Evolutionary conservation across 345 rosid genomes (phyloP).

Genomic region (Psidium friedrichsthalianum): DNA sequence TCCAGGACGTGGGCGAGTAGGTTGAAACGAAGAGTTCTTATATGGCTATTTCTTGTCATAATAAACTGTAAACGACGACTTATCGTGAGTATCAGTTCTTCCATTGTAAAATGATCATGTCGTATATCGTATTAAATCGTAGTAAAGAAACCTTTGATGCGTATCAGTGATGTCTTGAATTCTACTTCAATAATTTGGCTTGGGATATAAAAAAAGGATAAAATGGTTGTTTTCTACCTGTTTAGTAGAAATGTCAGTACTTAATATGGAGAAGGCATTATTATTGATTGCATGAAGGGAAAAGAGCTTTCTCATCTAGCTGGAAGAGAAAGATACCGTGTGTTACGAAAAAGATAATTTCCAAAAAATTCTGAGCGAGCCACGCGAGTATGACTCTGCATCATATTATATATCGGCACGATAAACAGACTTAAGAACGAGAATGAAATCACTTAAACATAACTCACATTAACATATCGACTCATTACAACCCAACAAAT

Average conservation of each 20-base stretch:
- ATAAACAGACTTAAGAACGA: too few species aligned
- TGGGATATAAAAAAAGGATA: too few species aligned
- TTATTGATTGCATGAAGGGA: conserved; percentile 53
- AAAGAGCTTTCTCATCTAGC: conserved; percentile 63
- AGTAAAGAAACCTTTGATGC: too few species aligned
- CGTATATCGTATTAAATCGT: too few species aligned
- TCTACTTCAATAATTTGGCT: too few species aligned
- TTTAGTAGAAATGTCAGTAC: not conserved
- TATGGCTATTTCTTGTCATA: conserved; percentile 78
- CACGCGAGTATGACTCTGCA: conserved; percentile 38
- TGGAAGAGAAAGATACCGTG: conserved; percentile 66
- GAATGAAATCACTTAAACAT: too few species aligned
- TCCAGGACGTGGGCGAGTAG: conserved; percentile 57
- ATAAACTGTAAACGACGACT: not conserved
- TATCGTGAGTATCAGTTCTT: too few species aligned
- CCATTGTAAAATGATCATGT: too few species aligned
- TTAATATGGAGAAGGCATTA: too few species aligned
- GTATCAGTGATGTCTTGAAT: too few species aligned
- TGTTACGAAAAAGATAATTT: conserved; percentile 74
- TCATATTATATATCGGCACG: conserved; percentile 46
- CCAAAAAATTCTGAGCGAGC: conserved; percentile 73
- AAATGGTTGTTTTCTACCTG: not conserved
- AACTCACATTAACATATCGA: too few species aligned
- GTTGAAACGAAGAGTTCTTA: conserved; percentile 54
- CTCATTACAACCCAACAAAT: too few species aligned